Conservation (phyloP, 2,329 filamentous ascomycete species). For the Knoxdaviesia capensis region DNA sequence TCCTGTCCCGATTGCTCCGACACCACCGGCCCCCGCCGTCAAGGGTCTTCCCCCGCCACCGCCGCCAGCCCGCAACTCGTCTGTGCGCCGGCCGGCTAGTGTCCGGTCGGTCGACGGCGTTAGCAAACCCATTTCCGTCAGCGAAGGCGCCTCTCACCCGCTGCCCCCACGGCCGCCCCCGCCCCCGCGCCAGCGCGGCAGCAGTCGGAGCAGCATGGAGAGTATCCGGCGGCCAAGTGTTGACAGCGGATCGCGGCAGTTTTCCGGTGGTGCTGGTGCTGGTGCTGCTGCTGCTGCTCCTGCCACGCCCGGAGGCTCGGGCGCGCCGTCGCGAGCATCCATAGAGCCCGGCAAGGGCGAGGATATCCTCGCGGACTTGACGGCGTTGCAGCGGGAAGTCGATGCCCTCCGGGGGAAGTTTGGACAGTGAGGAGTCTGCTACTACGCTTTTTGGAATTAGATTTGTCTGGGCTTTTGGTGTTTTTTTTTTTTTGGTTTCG, state of each 20-base stretch:
- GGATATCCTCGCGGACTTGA: slow-evolving; percentile 54
- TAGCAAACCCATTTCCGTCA: slow-evolving; percentile 8
- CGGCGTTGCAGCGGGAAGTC: slow-evolving; percentile 54
- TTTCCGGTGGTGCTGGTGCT: slow-evolving; percentile 3
- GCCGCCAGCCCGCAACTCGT: slow-evolving; percentile 22
- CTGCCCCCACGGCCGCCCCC: slow-evolving; percentile 25
- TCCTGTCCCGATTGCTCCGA: background rate
- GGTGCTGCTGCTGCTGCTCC: slow-evolving; percentile 7
- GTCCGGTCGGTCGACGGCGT: slow-evolving; percentile 19
- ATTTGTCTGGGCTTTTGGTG: no score
- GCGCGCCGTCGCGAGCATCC: slow-evolving; percentile 1
- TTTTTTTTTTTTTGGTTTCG: no score
- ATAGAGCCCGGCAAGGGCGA: slow-evolving; percentile 14
- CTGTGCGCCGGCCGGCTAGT: slow-evolving; percentile 23
- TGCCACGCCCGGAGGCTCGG: slow-evolving; percentile 6
- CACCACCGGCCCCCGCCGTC: background rate
- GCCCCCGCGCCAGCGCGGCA: slow-evolving; percentile 23
- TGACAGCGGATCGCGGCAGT: slow-evolving; percentile 9
- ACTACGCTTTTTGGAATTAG: no score
- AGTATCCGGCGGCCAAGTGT: slow-evolving; percentile 14
- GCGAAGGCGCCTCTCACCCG: background rate
- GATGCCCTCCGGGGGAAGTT: slow-evolving; percentile 31
- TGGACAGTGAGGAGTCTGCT: no score
- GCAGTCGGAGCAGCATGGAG: slow-evolving; percentile 23
- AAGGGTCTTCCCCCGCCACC: slow-evolving; percentile 14